Base-by-base conservation (phyloP, 139 green algal genomes). In the Chlamydomonas applanata region DNA sequence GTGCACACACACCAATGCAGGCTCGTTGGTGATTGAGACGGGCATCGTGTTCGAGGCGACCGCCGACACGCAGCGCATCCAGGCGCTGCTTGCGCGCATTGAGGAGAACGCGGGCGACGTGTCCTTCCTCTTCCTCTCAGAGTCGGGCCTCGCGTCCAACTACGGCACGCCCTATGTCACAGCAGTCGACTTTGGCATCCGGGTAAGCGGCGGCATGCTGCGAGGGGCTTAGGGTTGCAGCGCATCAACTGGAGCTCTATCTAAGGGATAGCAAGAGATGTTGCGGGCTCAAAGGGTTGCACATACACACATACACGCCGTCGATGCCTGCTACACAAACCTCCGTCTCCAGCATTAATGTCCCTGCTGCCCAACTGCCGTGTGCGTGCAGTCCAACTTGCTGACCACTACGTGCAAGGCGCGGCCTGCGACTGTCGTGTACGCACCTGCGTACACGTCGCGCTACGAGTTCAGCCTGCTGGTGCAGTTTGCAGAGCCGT, bases 71-170 rank as follows among this genome's bases (percentile, higher is more conserved):
- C 4, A 4, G n/a, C 17, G n/a, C 17, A 22, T 66, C 24, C 9
- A 36, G 3, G 25, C n/a, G 24, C 30, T 66, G 29, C n/a, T 66
- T 7, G 17, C 2, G n/a, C 59, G 59, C 4, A 66, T 66, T 25
- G n/a, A 30, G 11, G n/a, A 66, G 59, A 66, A 66, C 59, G 22
- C 59, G n/a, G 29, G 29, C n/a, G 59, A 66, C 25, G 59, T 66
- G 24, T 36, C 24, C 59, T 30, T 40, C 24, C 59, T 66, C 4
- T 66, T 66, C 25, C 11, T 36, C n/a, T 40, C 11, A 3, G 59
- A 66, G n/a, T 25, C 24, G 17, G 59, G 59, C 24, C 24, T 66
- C 7, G 40, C 40, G 11, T 49, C 40, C 40, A 11, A 19, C 40
- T 49, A 49, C 11, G 40, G 40, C 40, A 49, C 40, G 40, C 40